These are phyloP conservation scores for Cladophialophora immunda DNA, from an alignment of 2,329 filamentous ascomycete genomes.

Conservation along the genomic window DNA sequence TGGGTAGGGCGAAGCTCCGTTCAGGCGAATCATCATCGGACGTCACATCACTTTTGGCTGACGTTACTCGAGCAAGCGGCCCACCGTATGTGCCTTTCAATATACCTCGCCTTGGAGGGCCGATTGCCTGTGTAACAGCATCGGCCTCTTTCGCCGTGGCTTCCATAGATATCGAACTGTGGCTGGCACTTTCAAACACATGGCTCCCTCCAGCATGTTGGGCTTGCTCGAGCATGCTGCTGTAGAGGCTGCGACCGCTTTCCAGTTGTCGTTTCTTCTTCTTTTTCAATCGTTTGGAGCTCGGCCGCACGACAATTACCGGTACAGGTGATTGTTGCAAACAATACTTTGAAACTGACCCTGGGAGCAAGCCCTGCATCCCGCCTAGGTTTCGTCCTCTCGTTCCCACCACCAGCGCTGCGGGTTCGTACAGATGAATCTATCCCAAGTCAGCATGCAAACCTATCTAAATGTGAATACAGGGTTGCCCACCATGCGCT, in stretches of 20 bases:
- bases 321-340: slow-evolving; percentile 92
- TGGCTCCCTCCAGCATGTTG: slow-evolving; percentile 60
- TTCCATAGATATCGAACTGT: slow-evolving; percentile 35
- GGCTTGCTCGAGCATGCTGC: slow-evolving; percentile 76
- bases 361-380: slow-evolving; percentile 84
- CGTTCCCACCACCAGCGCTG: slow-evolving; percentile 89
- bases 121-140: slow-evolving; percentile 60
- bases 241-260: slow-evolving; percentile 77
- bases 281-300: slow-evolving; percentile 87
- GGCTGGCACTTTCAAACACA: slow-evolving; percentile 55
- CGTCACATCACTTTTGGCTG: slow-evolving; percentile 33
- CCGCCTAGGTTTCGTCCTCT: slow-evolving; percentile 84
- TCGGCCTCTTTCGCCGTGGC: slow-evolving; percentile 59
- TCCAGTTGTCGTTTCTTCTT: slow-evolving; percentile 85
- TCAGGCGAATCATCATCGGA: slow-evolving; percentile 38
- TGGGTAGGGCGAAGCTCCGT: slow-evolving; percentile 38
- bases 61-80: slow-evolving; percentile 36
- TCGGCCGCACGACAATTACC: slow-evolving; percentile 89
- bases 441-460: slow-evolving; percentile 49
- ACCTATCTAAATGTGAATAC: slow-evolving; percentile 7
- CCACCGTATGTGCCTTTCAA: slow-evolving; percentile 40
- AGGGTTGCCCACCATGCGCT: slow-evolving; percentile 73
- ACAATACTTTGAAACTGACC: slow-evolving; percentile 93
- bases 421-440: slow-evolving; percentile 92
- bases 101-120: slow-evolving; percentile 46